Base-by-base conservation (phyloP, 192 early-diverging fungal genomes). In the Coemansia sp. region DNA sequence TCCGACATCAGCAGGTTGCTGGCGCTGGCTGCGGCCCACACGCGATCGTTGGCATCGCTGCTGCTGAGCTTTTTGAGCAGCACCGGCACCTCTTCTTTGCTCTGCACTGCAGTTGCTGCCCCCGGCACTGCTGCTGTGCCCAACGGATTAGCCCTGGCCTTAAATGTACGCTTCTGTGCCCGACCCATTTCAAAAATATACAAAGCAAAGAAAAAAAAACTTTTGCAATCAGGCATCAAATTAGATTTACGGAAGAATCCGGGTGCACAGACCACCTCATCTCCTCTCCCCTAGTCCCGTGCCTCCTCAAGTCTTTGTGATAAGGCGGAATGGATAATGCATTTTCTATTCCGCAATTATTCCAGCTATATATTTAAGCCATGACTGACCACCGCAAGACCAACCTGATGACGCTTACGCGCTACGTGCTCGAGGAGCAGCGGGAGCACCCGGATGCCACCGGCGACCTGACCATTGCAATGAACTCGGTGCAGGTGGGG, bases 351-450 rank as follows among this genome's bases (percentile, higher is more conserved):
- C 33, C 35, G 7, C 48, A 50, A 15, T 31, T 35, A 13, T 50
- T 50, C 20, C 21, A 21, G 18, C 13, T 11, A 20, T 21, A 46
- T 42, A 0, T 16, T 16, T 42, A 23, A 46, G 45, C 21, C 23
- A 81, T 81, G 80, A 63, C 75, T 10, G 80, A 81, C 72, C 80
- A 89, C 71, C 81, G 84, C 55, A 53, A 80, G 64, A 96, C 93
- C 54, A 92, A 94, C 81, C 87, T 98, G 65, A 85, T 93, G 61
- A 95, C 96, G 28, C 84, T 98, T 62, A 94, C 93, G 39, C 85
- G 87, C 51, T 90, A 92, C 70, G 94, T 98, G 59, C 85, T 98
- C 46, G 82, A 83, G 61, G 84, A 91, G 79, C 96, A 98, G 85
- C 90, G 90, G 70, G 68, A 76, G 55, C 78, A 84, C 65, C 83